These are phyloP conservation scores for Metschnikowia amazonensis DNA, from an alignment of 805 yeast genomes.

Conservation along the genomic window DNA sequence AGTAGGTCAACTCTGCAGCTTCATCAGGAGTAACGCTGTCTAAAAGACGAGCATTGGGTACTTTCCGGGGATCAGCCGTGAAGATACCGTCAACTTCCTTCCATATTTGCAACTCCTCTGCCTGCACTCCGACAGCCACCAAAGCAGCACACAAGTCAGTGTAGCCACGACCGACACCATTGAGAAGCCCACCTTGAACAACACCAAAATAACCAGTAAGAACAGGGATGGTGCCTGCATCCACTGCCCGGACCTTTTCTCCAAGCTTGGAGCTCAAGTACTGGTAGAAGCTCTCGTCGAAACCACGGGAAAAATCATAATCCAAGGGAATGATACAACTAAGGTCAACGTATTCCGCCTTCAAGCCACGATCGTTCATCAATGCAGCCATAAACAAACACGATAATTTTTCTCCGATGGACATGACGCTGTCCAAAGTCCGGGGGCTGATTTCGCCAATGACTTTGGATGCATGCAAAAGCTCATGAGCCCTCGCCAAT, in stretches of 20 bases:
- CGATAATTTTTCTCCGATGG: slow-evolving; percentile 89
- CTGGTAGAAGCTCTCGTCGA: slow-evolving; percentile 65
- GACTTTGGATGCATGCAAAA: slow-evolving; percentile 82
- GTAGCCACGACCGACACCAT: slow-evolving; percentile 95
- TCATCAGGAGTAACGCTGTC: slow-evolving; percentile 95
- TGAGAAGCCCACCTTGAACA: slow-evolving; percentile 92
- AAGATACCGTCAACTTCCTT: slow-evolving; percentile 98
- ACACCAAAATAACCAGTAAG: slow-evolving; percentile 94
- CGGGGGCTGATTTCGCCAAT: slow-evolving; percentile 89
- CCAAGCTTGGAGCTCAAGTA: slow-evolving; percentile 53
- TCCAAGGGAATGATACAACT: slow-evolving; percentile 66
- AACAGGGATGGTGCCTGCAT: slow-evolving; percentile 64
- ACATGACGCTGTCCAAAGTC: slow-evolving; percentile 85
- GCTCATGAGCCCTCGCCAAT: slow-evolving; percentile 60
- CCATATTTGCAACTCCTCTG: slow-evolving; percentile 97
- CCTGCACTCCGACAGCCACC: slow-evolving; percentile 86
- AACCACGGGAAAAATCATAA: slow-evolving; percentile 51
- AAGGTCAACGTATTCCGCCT: slow-evolving; percentile 76
- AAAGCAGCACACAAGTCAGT: slow-evolving; percentile 97
- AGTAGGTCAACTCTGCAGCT: slow-evolving; percentile 96
- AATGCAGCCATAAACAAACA: slow-evolving; percentile 86
- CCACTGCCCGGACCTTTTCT: slow-evolving; percentile 42
- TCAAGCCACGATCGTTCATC: slow-evolving; percentile 76
- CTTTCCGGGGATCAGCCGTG: slow-evolving; percentile 97
- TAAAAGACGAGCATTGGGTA: slow-evolving; percentile 79